phyloP scores from a whole-genome alignment of 2,329 filamentous ascomycete species.

The Colletotrichum salicis region DNA sequence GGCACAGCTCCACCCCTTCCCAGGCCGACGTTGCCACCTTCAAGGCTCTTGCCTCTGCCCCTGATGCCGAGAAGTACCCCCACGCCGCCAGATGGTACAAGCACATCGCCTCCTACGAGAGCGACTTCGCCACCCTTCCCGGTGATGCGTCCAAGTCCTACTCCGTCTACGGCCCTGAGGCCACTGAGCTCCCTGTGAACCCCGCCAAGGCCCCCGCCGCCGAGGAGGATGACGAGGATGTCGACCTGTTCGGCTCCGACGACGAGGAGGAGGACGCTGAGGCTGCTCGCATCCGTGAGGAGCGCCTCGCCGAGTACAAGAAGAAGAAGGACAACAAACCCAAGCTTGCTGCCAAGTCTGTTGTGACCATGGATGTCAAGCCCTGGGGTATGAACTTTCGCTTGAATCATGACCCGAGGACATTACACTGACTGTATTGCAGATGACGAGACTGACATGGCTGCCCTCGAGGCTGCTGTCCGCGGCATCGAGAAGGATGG shows the following conservation, averaged over 20 bases:
- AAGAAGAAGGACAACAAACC: constrained; percentile 96
- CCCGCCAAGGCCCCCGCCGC: constrained; percentile 82
- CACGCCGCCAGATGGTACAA: constrained; percentile 98
- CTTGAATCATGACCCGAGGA: background rate
- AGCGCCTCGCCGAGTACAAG: constrained; percentile 91
- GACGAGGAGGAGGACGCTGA: constrained; percentile 95
- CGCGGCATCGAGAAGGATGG: constrained; percentile 89
- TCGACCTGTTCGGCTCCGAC: constrained; percentile 93
- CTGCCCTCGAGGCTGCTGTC: constrained; percentile 81
- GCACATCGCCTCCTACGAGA: constrained; percentile 93
- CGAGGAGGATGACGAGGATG: constrained; percentile 80
- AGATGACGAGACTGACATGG: constrained; percentile 96
- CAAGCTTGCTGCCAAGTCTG: constrained; percentile 94
- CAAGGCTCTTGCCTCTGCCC: constrained; percentile 84
- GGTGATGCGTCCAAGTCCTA: constrained; percentile 91
- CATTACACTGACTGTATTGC: constrained; percentile 39
- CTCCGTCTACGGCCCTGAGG: constrained; percentile 92
- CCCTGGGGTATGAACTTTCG: constrained; percentile 84
- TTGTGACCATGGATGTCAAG: constrained; percentile 97
- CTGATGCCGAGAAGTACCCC: constrained; percentile 88
- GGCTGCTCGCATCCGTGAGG: constrained; percentile 84
- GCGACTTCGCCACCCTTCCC: constrained; percentile 89
- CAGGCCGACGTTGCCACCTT: constrained; percentile 97
- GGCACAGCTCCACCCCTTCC: constrained; percentile 70
- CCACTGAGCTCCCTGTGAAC: constrained; percentile 80